These are phyloP conservation scores for Ganoderma meredithae DNA, from an alignment of 1,284 basidiomycete species.

Conservation along the genomic window DNA sequence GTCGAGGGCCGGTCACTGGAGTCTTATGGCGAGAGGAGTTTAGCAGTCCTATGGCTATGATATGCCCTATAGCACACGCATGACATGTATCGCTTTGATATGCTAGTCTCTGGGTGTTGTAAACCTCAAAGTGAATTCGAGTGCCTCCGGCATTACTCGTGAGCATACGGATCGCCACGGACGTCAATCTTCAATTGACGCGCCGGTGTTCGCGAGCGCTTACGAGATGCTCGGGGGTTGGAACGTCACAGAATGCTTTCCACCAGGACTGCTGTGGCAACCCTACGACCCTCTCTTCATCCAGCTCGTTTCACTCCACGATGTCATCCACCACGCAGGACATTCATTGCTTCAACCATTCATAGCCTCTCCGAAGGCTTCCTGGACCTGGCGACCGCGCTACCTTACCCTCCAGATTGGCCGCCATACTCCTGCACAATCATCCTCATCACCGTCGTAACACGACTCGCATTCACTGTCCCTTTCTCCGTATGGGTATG, in stretches of 20 bases:
- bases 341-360: constrained; percentile 47
- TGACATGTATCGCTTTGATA: constrained; percentile 37
- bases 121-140: constrained; percentile 16
- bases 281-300: constrained; percentile 24
- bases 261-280: constrained; percentile 31
- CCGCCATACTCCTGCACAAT: constrained; percentile 82
- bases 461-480: constrained; percentile 71
- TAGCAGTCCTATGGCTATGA: constrained; percentile 40
- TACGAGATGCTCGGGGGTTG: constrained; percentile 7
- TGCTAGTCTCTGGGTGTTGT: constrained; percentile 31
- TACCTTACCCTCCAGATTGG: constrained; percentile 70
- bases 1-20: constrained; percentile 33
- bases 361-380: constrained; percentile 57
- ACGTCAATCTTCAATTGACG: constrained; percentile 5
- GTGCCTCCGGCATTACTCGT: not conserved
- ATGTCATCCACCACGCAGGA: constrained; percentile 29
- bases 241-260: constrained; percentile 28
- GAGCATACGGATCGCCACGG: not conserved
- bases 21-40: constrained; percentile 33
- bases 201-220: constrained; percentile 13
- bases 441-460: constrained; percentile 72
- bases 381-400: constrained; percentile 69
- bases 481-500: constrained; percentile 86
- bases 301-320: constrained; percentile 14
- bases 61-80: constrained; percentile 41